These are phyloP conservation scores for Sodiomyces alkalinus DNA, from an alignment of 2,329 filamentous ascomycete species.

Conservation along the genomic window DNA sequence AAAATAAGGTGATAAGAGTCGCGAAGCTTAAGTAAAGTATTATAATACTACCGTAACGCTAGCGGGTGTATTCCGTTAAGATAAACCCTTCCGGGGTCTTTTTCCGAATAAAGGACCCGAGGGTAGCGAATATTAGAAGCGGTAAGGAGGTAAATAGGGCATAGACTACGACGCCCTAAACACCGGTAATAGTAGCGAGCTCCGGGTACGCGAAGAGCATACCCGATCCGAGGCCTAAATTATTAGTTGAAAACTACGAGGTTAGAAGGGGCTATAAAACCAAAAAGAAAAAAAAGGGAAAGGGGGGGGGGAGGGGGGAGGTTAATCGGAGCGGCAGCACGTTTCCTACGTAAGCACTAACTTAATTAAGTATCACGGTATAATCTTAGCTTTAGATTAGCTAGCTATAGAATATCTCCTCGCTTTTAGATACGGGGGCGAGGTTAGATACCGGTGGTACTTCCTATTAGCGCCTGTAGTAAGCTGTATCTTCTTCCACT, in stretches of 20 bases:
- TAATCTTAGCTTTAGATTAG: conserved; percentile 72
- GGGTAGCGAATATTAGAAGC: conserved; percentile 55
- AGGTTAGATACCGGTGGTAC: conserved; percentile 37
- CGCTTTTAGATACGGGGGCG: conserved; percentile 8
- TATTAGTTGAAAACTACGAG: conserved; percentile 27
- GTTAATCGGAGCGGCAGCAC: conserved; percentile 68
- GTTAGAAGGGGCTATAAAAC: conserved; percentile 1
- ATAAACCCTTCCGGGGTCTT: conserved; percentile 77
- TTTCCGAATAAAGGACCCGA: conserved; percentile 63
- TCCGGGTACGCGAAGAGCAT: conserved; percentile 75
- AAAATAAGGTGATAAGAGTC: conserved; percentile 66
- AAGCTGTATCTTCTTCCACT: conserved; percentile 41
- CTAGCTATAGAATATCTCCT: conserved; percentile 24
- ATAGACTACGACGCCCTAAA: conserved; percentile 68
- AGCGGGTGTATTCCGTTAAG: conserved; percentile 69
- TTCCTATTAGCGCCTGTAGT: conserved; percentile 72
- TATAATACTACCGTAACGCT: conserved; percentile 57
- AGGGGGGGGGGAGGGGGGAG: conserved; percentile 14
- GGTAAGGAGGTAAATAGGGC: conserved; percentile 58
- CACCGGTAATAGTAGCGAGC: conserved; percentile 61
- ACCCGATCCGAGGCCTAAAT: conserved; percentile 62
- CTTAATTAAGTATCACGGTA: conserved; percentile 97
- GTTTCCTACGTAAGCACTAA: conserved; percentile 98
- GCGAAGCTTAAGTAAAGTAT: conserved; percentile 63
- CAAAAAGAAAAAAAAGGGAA: conserved; percentile 10